Conservation (phyloP, 208 protist species). For the Acanthamoeba healyi region DNA sequence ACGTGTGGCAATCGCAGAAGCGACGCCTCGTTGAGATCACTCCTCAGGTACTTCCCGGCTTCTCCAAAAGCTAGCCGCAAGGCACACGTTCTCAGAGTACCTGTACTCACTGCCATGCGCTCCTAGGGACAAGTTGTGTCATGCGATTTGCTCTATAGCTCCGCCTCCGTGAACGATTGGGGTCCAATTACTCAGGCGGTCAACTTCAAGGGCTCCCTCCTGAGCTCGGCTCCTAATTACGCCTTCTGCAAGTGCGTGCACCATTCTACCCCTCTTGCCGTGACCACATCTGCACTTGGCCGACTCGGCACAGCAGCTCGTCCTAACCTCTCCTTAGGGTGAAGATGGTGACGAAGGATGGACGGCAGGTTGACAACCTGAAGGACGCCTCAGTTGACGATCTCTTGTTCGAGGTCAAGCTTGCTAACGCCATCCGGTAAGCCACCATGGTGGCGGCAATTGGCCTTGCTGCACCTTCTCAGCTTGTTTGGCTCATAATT, state of each 20-base stretch:
- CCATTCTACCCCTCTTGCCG: background rate
- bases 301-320: too few relatives aligned
- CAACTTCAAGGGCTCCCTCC: slow-evolving; percentile 34
- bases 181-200: background rate
- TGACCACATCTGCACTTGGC: too few relatives aligned
- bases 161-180: slow-evolving; percentile 18
- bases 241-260: slow-evolving; percentile 28
- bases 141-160: background rate
- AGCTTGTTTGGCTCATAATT: too few relatives aligned
- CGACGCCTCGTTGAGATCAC: slow-evolving; percentile 22
- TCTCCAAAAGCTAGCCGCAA: too few relatives aligned
- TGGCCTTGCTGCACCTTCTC: too few relatives aligned
- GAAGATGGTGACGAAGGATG: slow-evolving; percentile 12
- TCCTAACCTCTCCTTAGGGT: background rate
- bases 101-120: background rate
- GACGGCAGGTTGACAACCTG: background rate
- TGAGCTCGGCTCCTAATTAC: background rate
- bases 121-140: background rate
- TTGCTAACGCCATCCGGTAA: background rate
- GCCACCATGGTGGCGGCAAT: background rate
- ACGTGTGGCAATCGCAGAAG: slow-evolving; percentile 36
- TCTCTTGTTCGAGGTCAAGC: background rate
- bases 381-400: background rate
- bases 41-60: background rate
- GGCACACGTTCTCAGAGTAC: background rate